These are phyloP conservation scores for Lippia alba DNA, from an alignment of 305 asterid genomes.

Conservation along the genomic window DNA sequence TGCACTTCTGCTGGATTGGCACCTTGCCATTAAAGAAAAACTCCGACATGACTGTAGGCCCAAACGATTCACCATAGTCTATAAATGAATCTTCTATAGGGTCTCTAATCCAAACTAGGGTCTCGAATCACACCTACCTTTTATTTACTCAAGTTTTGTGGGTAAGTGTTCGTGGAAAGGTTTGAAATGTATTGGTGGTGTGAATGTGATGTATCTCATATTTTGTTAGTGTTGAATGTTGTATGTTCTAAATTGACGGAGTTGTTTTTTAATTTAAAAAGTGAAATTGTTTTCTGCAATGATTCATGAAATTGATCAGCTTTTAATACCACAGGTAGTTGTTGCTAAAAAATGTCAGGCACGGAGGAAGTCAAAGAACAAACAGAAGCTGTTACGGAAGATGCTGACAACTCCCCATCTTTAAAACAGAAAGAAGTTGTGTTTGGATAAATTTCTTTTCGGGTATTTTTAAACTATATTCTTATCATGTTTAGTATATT, in stretches of 20 bases:
- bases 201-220: constrained; percentile 9
- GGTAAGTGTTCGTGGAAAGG: neutral
- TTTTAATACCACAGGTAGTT: constrained; percentile 35
- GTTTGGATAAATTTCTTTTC: constrained; percentile 35
- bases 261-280: neutral
- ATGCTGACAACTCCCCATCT: constrained; percentile 52
- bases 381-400: constrained; percentile 55
- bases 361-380: constrained; percentile 69
- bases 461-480: constrained; percentile 2
- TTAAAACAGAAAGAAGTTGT: constrained; percentile 69
- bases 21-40: neutral
- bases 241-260: neutral
- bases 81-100: neutral
- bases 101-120: neutral
- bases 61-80: neutral
- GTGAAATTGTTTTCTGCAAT: constrained; percentile 15
- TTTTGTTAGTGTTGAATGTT: neutral
- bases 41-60: constrained; percentile 5
- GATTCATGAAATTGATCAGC: constrained; percentile 26
- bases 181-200: constrained; percentile 12
- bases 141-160: constrained; percentile 13
- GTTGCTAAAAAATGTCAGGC: constrained; percentile 66
- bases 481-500: constrained; percentile 4
- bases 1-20: constrained; percentile 13
- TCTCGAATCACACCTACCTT: constrained; percentile 12